Base-by-base conservation (phyloP, 805 yeast genomes). In the Priceomyces melissophilus region DNA sequence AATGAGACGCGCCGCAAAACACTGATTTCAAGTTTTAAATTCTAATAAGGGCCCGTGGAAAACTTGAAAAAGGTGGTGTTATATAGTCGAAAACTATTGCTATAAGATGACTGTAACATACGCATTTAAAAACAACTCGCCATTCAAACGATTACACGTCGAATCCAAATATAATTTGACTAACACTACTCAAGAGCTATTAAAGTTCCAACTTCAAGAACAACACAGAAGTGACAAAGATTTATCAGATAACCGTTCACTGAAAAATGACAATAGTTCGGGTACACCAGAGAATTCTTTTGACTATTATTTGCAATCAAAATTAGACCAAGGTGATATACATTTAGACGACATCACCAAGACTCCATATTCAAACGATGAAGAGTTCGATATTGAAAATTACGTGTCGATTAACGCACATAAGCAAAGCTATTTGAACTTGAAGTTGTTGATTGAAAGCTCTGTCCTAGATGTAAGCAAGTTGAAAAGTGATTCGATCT, bases 401-500 rank as follows among this genome's bases (percentile, higher is more conserved):
- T 49, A 48, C 20, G 39, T 49, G 27, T 41, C 37, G 32, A 39
- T 31, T 6, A 37, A 38, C 23, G 41, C 54, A 27, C 45, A 43
- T 30, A 58, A 55, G 35, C 55, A 59, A 14, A 60, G 60, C 41
- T 66, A 67, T 53, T 54, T 69, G 30, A 67, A 69, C 47, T 53
- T 72, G 49, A 63, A 67, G 46, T 61, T 72, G 2, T 58, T 72
- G 40, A 71, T 72, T 37, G 77, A 72, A 49, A 71, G 71, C 48
- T 61, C 73, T 3, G 64, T 69, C 12, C 67, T 69, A 42, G 73
- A 69, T 45, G 55, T 63, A 4, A 50, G 60, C n/a, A 63, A 61
- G 35, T 54, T 68, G 27, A 55, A 59, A 39, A 61, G 58, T 39
- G 57, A 63, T 31, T 53, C 69, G 13, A 58, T 69, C 4, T 43